phyloP scores from a whole-genome alignment of 345 rosid genomes.

The Populus tremula region DNA sequence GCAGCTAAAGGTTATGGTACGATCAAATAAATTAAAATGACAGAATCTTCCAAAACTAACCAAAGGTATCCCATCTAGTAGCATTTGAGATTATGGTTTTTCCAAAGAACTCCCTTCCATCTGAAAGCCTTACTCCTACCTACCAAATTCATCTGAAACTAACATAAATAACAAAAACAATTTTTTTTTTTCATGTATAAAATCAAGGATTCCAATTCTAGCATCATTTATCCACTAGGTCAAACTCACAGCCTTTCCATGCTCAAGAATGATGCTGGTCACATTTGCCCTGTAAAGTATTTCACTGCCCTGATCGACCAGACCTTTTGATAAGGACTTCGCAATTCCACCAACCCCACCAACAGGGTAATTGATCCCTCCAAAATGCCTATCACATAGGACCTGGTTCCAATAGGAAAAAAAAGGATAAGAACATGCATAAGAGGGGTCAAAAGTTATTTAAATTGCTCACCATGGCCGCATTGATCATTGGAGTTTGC shows the following conservation, averaged over 20 bases:
- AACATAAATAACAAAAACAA: constrained; percentile 13
- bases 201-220: constrained; percentile 5
- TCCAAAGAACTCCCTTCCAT: constrained; percentile 74
- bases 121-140: constrained; percentile 86
- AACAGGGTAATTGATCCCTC: constrained; percentile 91
- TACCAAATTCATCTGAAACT: constrained; percentile 28
- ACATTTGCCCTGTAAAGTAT: constrained; percentile 85
- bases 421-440: background rate
- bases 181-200: background rate
- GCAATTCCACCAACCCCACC: constrained; percentile 98
- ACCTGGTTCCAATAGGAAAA: constrained; percentile 48
- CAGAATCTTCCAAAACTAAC: constrained; percentile 42
- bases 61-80: constrained; percentile 99
- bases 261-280: constrained; percentile 60
- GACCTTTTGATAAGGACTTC: constrained; percentile 71
- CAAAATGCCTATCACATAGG: constrained; percentile 94
- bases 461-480: constrained; percentile 67
- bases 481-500: constrained; percentile 95
- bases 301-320: constrained; percentile 72
- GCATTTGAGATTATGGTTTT: constrained; percentile 87
- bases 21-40: constrained; percentile 6
- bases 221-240: constrained; percentile 4
- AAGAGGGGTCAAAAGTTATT: constrained; percentile 2
- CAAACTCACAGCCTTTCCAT: constrained; percentile 79
- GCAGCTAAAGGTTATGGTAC: background rate